Evolutionary conservation across 2,329 filamentous ascomycete genomes (phyloP), one percentile per base, ranked within the genome.

Genomic region (Clarireedia hainanense): DNA sequence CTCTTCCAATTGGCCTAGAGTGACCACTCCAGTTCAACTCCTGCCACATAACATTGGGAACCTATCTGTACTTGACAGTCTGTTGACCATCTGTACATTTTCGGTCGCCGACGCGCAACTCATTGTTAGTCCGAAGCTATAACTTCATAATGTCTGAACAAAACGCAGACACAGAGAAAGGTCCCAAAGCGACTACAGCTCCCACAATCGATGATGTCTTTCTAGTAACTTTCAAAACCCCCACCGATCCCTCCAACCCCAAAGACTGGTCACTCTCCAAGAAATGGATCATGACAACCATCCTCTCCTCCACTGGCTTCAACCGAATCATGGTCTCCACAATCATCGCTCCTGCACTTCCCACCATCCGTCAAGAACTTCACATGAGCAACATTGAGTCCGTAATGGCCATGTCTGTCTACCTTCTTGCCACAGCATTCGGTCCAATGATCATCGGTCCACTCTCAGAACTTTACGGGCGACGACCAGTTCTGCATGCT

Each of bases 381-480:
- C 57, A 75, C 54, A 79, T 84, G 51, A 68, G 68, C 0, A 70
- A 72, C 27, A 68, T 68, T 7, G 73, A 80, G 56, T 70, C 83
- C 0, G 75, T 75, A 2, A 61, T 54, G 78, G 76, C 63, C 65
- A 76, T 49, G 65, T 78, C 43, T 70, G 73, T 30, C 9, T 75
- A 73, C 4, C 75, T 77, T 14, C 64, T 76, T 5, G 74, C 73
- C 4, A 76, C 73, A 53, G 75, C 74, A 14, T 74, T 73, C n/a
- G 74, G 74, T 0, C 75, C 75, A 1, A 47, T 67, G 1, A 43
- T 87, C 2, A 88, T 84, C 80, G 85, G 84, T 1, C 84, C 84
- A 0, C 68, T 88, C 15, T 76, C 63, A 3, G 84, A 88, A 64
- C 66, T 87, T 9, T 83, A 80, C 54, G 84, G 80, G 4, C 75